These are phyloP conservation scores for Diplodia corticola DNA, from an alignment of 2,329 filamentous ascomycete genomes.

Conservation along the genomic window DNA sequence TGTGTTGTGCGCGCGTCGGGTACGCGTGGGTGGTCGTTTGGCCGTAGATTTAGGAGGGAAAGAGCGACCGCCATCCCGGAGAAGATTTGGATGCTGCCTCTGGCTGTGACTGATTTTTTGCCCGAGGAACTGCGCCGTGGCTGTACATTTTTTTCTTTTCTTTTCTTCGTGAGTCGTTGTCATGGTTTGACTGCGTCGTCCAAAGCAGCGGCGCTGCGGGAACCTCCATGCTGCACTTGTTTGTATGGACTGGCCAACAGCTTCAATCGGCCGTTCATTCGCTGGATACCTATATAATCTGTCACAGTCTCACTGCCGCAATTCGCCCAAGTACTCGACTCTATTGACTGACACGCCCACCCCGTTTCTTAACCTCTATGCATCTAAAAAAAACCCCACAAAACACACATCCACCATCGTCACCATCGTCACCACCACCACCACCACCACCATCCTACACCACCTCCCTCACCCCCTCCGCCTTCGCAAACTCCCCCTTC, in stretches of 20 bases:
- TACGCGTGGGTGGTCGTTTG: neutral
- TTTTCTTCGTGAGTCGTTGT: too few relatives aligned
- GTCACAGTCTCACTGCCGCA: neutral
- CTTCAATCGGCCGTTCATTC: neutral
- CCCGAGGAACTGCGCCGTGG: too few relatives aligned
- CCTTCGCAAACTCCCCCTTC: neutral
- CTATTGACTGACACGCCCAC: neutral
- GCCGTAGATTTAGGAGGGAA: neutral
- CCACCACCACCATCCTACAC: neutral
- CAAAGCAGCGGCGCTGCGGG: neutral
- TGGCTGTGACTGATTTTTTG: too few relatives aligned
- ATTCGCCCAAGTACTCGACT: neutral
- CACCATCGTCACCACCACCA: too few relatives aligned
- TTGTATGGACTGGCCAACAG: neutral
- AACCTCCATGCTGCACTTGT: neutral
- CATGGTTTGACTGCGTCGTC: too few relatives aligned
- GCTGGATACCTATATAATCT: neutral
- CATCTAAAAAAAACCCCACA: too few relatives aligned
- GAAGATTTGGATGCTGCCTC: too few relatives aligned
- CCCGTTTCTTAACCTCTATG: neutral
- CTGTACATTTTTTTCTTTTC: too few relatives aligned
- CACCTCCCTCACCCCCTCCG: neutral
- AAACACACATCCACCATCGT: too few relatives aligned
- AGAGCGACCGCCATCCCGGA: neutral
- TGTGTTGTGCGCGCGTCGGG: neutral